Evolutionary conservation across 1,284 basidiomycete species (phyloP).

Genomic region (Rhodotorula sp.): DNA sequence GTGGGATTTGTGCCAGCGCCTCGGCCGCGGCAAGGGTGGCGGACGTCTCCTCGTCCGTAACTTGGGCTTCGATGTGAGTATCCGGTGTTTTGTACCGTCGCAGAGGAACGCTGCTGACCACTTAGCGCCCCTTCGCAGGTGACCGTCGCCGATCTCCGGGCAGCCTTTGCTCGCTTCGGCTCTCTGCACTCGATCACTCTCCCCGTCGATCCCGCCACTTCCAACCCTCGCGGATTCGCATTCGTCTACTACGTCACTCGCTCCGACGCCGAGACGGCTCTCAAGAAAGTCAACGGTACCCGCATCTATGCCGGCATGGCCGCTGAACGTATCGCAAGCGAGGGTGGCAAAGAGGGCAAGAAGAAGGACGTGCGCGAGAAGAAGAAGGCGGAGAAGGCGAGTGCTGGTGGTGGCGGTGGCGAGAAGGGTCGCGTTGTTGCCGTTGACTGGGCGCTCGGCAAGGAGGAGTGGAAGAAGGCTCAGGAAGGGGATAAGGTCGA

Average conservation of each 20-base stretch:
- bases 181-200: slow-evolving; percentile 83
- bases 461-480: slow-evolving; percentile 80
- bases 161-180: slow-evolving; percentile 83
- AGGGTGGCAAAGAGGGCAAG: slow-evolving; percentile 71
- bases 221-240: slow-evolving; percentile 73
- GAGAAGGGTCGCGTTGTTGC: slow-evolving; percentile 70
- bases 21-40: slow-evolving; percentile 56
- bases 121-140: slow-evolving; percentile 54
- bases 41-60: slow-evolving; percentile 90
- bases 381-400: slow-evolving; percentile 48
- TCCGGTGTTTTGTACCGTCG: background rate
- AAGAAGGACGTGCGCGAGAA: slow-evolving; percentile 65
- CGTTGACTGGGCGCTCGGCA: slow-evolving; percentile 95
- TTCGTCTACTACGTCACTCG: slow-evolving; percentile 92
- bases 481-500: slow-evolving; percentile 56
- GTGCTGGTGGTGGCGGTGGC: slow-evolving; percentile 51
- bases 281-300: slow-evolving; percentile 80
- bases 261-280: slow-evolving; percentile 79
- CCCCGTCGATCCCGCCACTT: slow-evolving; percentile 55
- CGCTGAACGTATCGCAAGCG: slow-evolving; percentile 51
- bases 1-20: slow-evolving; percentile 50
- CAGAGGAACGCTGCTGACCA: background rate
- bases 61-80: slow-evolving; percentile 61
- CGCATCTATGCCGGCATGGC: slow-evolving; percentile 66
- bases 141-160: slow-evolving; percentile 79